Percentiles rank a stretch among this genome's conserved stretches.
phyloP scores from a whole-genome alignment of 2,329 filamentous ascomycete genomes.

The Cladophialophora exuberans region DNA sequence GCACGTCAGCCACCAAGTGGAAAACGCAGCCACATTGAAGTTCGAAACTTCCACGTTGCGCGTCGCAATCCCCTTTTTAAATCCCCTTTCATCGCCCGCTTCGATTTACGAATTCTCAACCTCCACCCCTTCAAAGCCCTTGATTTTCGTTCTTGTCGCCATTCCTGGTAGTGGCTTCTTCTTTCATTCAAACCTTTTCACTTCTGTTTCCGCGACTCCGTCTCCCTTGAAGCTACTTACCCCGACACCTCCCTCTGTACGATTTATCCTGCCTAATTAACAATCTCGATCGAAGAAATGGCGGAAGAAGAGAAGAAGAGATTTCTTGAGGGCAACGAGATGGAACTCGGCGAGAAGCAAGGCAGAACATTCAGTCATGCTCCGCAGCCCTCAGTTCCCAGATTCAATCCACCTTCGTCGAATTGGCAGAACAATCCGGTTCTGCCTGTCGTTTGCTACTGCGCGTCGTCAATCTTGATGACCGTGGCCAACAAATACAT shows the following conservation, averaged over 20 bases:
- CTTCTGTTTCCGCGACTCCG: not conserved
- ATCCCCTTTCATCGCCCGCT: not conserved
- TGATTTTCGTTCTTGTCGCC: constrained; percentile 7
- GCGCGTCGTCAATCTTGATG: constrained; percentile 96
- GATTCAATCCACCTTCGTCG: constrained; percentile 42
- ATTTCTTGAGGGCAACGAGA: constrained; percentile 63
- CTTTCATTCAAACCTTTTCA: not conserved
- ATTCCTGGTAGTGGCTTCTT: not conserved
- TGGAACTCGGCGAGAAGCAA: constrained; percentile 69
- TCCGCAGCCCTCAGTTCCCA: constrained; percentile 42
- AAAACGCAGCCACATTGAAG: constrained; percentile 2
- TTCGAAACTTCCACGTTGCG: constrained; percentile 5
- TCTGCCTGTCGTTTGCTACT: constrained; percentile 86
- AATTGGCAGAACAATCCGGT: constrained; percentile 73
- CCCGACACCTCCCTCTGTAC: not conserved
- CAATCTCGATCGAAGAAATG: constrained; percentile 56
- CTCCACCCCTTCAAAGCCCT: constrained; percentile 5
- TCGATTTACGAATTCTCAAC: constrained; percentile 11
- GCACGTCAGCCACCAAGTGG: constrained; percentile 19
- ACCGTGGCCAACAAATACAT: constrained; percentile 99
- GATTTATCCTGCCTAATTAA: not conserved
- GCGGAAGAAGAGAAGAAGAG: constrained; percentile 84
- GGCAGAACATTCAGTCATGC: constrained; percentile 50
- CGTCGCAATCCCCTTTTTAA: constrained; percentile 18
- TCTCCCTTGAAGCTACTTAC: not conserved